These are phyloP conservation scores for Fusarium illudens DNA, from an alignment of 2,329 filamentous ascomycete species.

Conservation along the genomic window DNA sequence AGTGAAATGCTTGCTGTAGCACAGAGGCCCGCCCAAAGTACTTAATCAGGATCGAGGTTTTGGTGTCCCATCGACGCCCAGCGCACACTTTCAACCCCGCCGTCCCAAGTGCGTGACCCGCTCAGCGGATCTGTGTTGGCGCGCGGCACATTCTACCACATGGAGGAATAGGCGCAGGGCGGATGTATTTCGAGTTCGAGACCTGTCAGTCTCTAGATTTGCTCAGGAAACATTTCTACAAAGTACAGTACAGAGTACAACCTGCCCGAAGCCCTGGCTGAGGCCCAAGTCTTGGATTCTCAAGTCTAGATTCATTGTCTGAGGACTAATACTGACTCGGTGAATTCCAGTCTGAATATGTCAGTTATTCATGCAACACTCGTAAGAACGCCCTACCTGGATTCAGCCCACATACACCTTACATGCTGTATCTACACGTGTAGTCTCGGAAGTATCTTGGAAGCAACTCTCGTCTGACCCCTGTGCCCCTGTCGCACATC, in stretches of 20 bases:
- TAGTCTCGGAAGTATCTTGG: not conserved
- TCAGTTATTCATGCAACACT: not conserved
- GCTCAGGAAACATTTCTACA: not conserved
- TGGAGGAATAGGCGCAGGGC: not conserved
- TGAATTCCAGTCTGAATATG: not conserved
- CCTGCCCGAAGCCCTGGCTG: not conserved
- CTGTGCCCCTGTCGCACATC: conserved; percentile 8
- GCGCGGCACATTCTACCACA: not conserved
- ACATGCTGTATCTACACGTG: not conserved
- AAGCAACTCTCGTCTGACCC: not conserved
- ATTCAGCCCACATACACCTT: not conserved
- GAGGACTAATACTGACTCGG: not conserved
- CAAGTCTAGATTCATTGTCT: not conserved
- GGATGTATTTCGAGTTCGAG: not conserved
- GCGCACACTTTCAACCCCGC: not conserved
- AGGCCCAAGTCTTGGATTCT: not conserved
- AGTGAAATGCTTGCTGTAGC: conserved; percentile 4
- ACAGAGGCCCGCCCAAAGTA: conserved; percentile 13
- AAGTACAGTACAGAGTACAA: not conserved
- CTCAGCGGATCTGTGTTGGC: not conserved
- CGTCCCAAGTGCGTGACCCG: not conserved
- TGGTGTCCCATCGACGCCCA: conserved; percentile 18
- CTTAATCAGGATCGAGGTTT: conserved; percentile 28
- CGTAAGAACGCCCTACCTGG: conserved; percentile 5
- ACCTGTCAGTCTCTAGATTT: not conserved